These are phyloP conservation scores for Gilbertella persicaria DNA, from an alignment of 371 early-diverging fungal genomes.

Conservation along the genomic window DNA sequence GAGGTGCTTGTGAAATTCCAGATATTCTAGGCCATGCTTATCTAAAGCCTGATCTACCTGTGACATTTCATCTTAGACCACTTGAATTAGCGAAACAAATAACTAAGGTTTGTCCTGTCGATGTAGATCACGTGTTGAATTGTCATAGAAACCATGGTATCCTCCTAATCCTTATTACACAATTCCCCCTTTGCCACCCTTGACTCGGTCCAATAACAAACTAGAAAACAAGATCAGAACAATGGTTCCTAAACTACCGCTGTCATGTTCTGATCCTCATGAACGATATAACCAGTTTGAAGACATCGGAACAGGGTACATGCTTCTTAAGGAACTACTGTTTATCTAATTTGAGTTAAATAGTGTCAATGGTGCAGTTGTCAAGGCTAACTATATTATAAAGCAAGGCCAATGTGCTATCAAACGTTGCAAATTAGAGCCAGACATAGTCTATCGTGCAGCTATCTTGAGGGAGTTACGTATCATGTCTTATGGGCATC, in stretches of 20 bases:
- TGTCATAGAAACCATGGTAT: constrained; percentile 39
- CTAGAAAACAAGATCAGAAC: constrained; percentile 32
- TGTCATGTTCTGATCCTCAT: constrained; percentile 38
- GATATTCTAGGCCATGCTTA: constrained; percentile 52
- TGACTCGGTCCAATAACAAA: constrained; percentile 26
- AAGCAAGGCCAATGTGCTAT: constrained; percentile 45
- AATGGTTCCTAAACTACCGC: constrained; percentile 30
- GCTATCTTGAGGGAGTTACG: constrained; percentile 47
- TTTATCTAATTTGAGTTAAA: not conserved
- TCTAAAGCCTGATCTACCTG: constrained; percentile 42
- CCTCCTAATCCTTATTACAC: constrained; percentile 34
- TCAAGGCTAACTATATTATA: constrained; percentile 37
- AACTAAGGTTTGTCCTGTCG: constrained; percentile 29
- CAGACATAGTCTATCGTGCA: constrained; percentile 45
- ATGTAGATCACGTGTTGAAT: too few species aligned
- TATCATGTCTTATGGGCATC: constrained; percentile 49
- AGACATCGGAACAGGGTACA: constrained; percentile 48
- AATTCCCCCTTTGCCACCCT: constrained; percentile 30
- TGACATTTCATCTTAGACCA: constrained; percentile 38
- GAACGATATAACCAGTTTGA: constrained; percentile 36
- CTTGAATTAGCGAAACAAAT: constrained; percentile 43
- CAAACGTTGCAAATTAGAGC: constrained; percentile 48
- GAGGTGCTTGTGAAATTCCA: constrained; percentile 52
- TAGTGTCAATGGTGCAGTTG: constrained; percentile 51
- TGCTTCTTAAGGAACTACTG: not conserved